Evolutionary conservation across 2,329 filamentous ascomycete species (phyloP).

Genomic region (Arthrobotrys sinensis): DNA sequence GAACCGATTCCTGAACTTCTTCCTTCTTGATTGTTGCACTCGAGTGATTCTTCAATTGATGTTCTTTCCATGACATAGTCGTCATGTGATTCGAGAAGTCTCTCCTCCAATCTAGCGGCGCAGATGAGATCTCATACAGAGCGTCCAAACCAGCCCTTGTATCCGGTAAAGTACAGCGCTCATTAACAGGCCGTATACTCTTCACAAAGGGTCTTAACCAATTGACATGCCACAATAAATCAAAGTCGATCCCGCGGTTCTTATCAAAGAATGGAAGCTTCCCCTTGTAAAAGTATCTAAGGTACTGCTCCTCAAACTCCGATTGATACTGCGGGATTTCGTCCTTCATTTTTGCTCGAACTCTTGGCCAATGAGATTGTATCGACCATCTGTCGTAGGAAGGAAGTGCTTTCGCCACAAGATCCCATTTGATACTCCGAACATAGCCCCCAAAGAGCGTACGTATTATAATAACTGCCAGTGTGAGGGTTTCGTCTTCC

Average conservation of each 20-base stretch:
- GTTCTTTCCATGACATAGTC: conserved; percentile 60
- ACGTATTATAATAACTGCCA: conserved; percentile 58
- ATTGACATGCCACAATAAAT: conserved; percentile 47
- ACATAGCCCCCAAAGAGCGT: conserved; percentile 58
- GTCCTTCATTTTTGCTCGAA: conserved; percentile 56
- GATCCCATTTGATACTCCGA: conserved; percentile 58
- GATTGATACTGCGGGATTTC: conserved; percentile 58
- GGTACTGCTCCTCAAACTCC: conserved; percentile 58
- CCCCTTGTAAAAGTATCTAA: conserved; percentile 50
- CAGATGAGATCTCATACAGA: conserved; percentile 29
- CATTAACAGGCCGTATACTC: conserved; percentile 43
- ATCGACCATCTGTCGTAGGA: conserved; percentile 52
- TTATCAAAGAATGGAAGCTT: conserved; percentile 56
- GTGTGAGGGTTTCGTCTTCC: conserved; percentile 58
- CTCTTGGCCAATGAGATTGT: conserved; percentile 52
- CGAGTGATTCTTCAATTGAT: conserved; percentile 56
- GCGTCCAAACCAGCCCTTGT: conserved; percentile 20
- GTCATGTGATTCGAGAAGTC: conserved; percentile 58
- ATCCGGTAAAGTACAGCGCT: conserved; percentile 42
- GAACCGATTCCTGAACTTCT: conserved; percentile 1
- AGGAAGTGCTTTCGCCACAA: conserved; percentile 51
- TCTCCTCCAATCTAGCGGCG: conserved; percentile 49
- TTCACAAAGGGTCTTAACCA: conserved; percentile 52
- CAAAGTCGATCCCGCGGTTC: conserved; percentile 44
- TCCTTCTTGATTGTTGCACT: conserved; percentile 23